Base-by-base conservation (phyloP, 1,139 yeast species). In the Lipomyces yarrowii region DNA sequence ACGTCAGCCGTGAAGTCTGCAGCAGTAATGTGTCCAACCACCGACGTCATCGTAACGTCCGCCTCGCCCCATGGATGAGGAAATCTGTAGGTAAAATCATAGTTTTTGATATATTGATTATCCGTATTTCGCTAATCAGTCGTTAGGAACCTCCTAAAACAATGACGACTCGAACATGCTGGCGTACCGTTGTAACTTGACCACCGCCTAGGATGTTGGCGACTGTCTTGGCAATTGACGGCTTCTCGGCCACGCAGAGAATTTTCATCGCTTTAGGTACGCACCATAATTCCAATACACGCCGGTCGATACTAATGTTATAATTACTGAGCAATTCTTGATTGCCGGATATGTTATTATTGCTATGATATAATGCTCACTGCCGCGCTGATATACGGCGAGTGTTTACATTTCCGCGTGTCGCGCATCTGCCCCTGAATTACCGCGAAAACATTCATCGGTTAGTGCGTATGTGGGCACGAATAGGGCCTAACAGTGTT, bases 191-290 rank as follows among this genome's bases (percentile, higher is more conserved):
- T 8, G 75, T 74, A 39, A 82, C 80, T 3, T 83, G 75, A 0
- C 96, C 96, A 6, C 97, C 97, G 30, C 94, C 87, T 3, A 94
- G 83, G 1, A 88, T 87, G 42, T 78, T 76, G 0, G 97, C 86
- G 15, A 96, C 94, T 33, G 92, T 90, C 75, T 89, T 91, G 10
- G 98, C 96, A 62, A 96, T 94, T 1, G 97, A 90, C 64, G 96
- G 96, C 78, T 96, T 96, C 79, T 96, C 99, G 1, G 99, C 99
- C 67, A 96, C 98, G 78, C 98, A 94, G 64, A 96, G 84, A 6
- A 96, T 86, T 74, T 81, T 87, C 92, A 89, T 88, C 35, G n/a
- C 48, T 42, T 18, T 42, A 42, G 23, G 8, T 11, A 8, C 48
- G 18, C 21, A n/a, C 13, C 55, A 52, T 52, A 52, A 26, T 26